phyloP scores from a whole-genome alignment of 768 basidiomycete species.

The Coprinellus micaceus region DNA sequence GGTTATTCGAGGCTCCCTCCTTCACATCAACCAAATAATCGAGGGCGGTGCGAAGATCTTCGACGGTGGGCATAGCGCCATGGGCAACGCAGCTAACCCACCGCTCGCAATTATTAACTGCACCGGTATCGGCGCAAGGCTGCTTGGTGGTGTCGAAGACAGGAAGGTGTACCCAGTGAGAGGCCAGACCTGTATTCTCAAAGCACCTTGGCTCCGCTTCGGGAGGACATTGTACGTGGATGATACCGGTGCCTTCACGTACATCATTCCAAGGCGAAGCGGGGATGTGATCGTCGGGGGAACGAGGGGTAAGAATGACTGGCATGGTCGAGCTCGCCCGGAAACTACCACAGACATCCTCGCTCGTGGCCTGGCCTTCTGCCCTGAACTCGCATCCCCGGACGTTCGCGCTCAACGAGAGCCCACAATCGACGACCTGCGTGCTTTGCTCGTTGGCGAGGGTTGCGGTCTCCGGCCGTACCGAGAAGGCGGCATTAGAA shows the following conservation, averaged over 20 bases:
- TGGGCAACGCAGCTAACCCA: conserved; percentile 1
- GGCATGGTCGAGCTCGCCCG: conserved; percentile 60
- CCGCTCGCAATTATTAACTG: conserved; percentile 37
- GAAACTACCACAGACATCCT: conserved; percentile 63
- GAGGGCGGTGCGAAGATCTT: conserved; percentile 32
- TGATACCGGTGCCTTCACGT: conserved; percentile 44
- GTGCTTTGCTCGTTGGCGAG: conserved; percentile 43
- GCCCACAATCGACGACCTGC: conserved; percentile 45
- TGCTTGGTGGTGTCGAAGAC: conserved; percentile 81
- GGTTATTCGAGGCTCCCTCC: conserved; percentile 44
- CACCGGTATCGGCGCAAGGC: conserved; percentile 68
- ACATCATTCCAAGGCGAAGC: conserved; percentile 60
- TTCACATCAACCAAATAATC: conserved; percentile 58
- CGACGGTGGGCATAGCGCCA: not conserved
- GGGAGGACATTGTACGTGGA: conserved; percentile 44
- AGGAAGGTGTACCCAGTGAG: conserved; percentile 67
- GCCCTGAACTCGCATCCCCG: conserved; percentile 55
- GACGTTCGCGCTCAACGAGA: conserved; percentile 42
- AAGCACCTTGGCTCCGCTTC: conserved; percentile 63
- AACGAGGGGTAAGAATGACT: conserved; percentile 55
- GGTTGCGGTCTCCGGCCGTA: conserved; percentile 52
- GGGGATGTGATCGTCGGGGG: conserved; percentile 68
- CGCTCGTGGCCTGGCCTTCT: conserved; percentile 46
- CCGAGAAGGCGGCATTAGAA: conserved; percentile 53
- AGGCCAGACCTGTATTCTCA: conserved; percentile 77